Base-by-base conservation (phyloP, 2,329 filamentous ascomycete genomes). In the Cladosporium sp. region DNA sequence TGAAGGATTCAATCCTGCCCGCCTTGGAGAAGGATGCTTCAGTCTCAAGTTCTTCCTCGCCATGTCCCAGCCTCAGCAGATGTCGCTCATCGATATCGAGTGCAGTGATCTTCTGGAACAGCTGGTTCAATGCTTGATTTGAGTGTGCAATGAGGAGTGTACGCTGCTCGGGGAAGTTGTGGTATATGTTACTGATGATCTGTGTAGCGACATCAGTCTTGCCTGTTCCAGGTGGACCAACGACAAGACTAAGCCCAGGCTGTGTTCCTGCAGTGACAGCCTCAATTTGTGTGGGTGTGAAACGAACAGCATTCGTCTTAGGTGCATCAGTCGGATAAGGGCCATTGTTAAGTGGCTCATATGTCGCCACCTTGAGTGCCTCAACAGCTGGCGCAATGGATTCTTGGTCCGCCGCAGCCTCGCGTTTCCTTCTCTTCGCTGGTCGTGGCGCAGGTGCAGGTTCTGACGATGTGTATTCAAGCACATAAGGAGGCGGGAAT, bases 131-230 rank as follows among this genome's bases (percentile, higher is more conserved):
- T 2, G 94, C 95, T 73, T 99, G 95, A 70, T 99, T 99, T 74
- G 93, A 97, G 73, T 99, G 94, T 4, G 94, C 94, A 62, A 99
- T 85, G 39, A 99, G 83, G 17, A 99, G 78, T 0, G 94, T 99
- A 65, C 91, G 88, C 73, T 99, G 91, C 62, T 87, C 81, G 7
- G 94, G 92, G 71, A 97, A 99, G 74, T 97, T 96, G 78, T 97
- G 93, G 70, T 99, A 99, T 65, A 99, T 89, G 72, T 97, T 97
- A 77, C 90, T 97, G 75, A 99, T 99, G 71, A 97, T 95, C 73
- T 99, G 94, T 4, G 93, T 97, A 48, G 91, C 92, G 54, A 99
- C 94, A 74, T 99, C 94, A n/a, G 94, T 99, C 78, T 99, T 99
- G 61, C 95, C 94, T 6, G 94, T 99, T 56, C 94, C 94, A 7